These are phyloP conservation scores for Kwoniella botswanensis DNA, from an alignment of 768 basidiomycete genomes.

Conservation along the genomic window DNA sequence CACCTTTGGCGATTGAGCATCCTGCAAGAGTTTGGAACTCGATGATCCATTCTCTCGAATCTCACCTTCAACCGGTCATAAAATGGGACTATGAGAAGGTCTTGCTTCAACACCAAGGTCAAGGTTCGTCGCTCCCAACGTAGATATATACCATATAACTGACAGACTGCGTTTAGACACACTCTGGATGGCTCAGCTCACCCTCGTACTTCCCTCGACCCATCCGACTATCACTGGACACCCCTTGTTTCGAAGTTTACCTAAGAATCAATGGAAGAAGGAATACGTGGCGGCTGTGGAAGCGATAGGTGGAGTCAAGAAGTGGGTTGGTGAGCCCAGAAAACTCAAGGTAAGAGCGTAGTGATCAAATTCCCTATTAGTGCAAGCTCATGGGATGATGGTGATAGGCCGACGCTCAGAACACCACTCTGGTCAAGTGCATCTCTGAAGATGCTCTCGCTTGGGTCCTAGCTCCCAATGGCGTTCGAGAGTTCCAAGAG, in stretches of 20 bases:
- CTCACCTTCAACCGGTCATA: slow-evolving; percentile 38
- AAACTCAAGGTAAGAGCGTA: slow-evolving; percentile 38
- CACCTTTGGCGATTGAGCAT: slow-evolving; percentile 43
- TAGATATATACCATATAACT: neutral
- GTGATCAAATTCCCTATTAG: no score
- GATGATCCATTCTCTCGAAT: slow-evolving; percentile 34
- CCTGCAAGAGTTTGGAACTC: slow-evolving; percentile 49
- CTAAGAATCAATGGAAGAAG: slow-evolving; percentile 32
- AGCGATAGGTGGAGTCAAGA: slow-evolving; percentile 35
- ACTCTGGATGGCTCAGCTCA: slow-evolving; percentile 31
- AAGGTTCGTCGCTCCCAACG: neutral
- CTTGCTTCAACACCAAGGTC: neutral
- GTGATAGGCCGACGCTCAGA: slow-evolving; percentile 40
- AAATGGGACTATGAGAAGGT: slow-evolving; percentile 45
- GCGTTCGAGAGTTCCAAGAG: neutral
- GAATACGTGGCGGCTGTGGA: slow-evolving; percentile 38
- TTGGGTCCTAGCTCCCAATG: slow-evolving; percentile 35
- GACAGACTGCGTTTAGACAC: neutral
- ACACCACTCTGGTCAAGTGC: slow-evolving; percentile 33
- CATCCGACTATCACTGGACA: slow-evolving; percentile 38
- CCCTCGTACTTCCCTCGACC: slow-evolving; percentile 36
- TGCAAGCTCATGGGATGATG: neutral
- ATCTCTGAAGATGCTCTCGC: slow-evolving; percentile 36
- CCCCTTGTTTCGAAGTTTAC: slow-evolving; percentile 30
- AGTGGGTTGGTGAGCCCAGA: slow-evolving; percentile 36